Evolutionary conservation across 2,329 filamentous ascomycete species (phyloP).

Genomic region (Hypoxylon sp.): DNA sequence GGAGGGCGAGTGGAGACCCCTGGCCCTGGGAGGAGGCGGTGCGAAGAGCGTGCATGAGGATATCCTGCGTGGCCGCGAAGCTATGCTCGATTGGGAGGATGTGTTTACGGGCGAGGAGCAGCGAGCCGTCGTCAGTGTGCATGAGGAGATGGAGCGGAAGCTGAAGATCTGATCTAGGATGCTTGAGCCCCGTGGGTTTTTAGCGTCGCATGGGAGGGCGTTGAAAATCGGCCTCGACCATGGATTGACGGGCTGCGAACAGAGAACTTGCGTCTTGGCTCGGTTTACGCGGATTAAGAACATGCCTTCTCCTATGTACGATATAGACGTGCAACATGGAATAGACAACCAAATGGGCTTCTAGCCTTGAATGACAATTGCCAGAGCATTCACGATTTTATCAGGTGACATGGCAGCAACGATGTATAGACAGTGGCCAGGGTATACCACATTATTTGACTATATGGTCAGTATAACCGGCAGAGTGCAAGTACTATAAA

Average conservation of each 20-base stretch:
- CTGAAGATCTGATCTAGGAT: constrained; percentile 83
- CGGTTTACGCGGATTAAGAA: neutral
- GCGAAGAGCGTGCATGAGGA: constrained; percentile 85
- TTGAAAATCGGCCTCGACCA: neutral
- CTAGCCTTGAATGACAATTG: neutral
- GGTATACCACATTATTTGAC: constrained; percentile 34
- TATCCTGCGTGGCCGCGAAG: constrained; percentile 85
- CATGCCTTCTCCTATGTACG: constrained; percentile 2
- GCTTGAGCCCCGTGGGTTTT: neutral
- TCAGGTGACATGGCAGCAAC: constrained; percentile 16
- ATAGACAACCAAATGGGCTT: constrained; percentile 16
- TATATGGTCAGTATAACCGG: constrained; percentile 27
- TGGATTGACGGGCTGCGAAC: neutral
- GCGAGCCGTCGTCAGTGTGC: constrained; percentile 79
- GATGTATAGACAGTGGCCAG: constrained; percentile 35
- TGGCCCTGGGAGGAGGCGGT: constrained; percentile 75
- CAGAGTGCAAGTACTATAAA: constrained; percentile 39
- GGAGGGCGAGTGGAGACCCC: constrained; percentile 84
- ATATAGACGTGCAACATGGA: constrained; percentile 25
- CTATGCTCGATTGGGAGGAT: constrained; percentile 91
- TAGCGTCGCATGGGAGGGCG: too few relatives aligned
- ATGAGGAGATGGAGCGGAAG: constrained; percentile 95
- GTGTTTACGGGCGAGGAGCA: constrained; percentile 86
- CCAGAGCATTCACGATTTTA: neutral
- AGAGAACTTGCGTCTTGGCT: neutral